Evolutionary conservation across 352 stramenopile species (phyloP), one percentile per base, ranked within the genome.

Genomic region (Phytophthora nicotianae): DNA sequence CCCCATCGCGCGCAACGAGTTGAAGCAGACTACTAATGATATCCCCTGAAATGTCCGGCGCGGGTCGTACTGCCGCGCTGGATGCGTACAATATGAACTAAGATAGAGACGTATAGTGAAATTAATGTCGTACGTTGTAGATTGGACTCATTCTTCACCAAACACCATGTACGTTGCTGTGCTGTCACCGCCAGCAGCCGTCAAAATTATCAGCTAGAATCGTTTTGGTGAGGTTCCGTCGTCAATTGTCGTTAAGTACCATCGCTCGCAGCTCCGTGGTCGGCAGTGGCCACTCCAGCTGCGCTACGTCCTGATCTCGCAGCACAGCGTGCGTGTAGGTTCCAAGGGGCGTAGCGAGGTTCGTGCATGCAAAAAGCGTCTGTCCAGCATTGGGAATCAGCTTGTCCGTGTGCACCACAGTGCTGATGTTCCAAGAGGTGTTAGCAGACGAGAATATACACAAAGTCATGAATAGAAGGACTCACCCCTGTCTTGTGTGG

Each of bases 311-410:
- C 17, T 68, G 52, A 16, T 79, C 70, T 38, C 82, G 78, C 33
- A 94, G 37, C 6, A 93, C 72, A 0, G 82, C 83, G 51, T 79
- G 74, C 24, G 65, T 64, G 53, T 93, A 94, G 17, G 62, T 80
- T 2, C 86, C 86, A 6, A 95, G 62, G 16, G 86, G 83, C 32
- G 83, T 92, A 8, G 65, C 50, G 10, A 95, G 70, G 49, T 84
- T 75, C 16, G 63, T 70, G 27, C 70, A 75, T 1, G 65, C 86
- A 21, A 93, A 85, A 26, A 94, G 74, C 37, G 72, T 87, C 52
- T 94, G 86, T 2, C 72, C 72, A n/a, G 65, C 81, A 43, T 93
- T 95, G 13, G 70, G 35, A 8, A 73, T 48, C 14, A 90, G 14
- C 10, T 53, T 35, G 16, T 77, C 68, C 0, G 80, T 74, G 17